A percentile compares a stretch with the other conserved stretches of the same genome.
Evolutionary conservation across 805 yeast species (phyloP).

Genomic region (Saccharomycopsis fodiens): DNA sequence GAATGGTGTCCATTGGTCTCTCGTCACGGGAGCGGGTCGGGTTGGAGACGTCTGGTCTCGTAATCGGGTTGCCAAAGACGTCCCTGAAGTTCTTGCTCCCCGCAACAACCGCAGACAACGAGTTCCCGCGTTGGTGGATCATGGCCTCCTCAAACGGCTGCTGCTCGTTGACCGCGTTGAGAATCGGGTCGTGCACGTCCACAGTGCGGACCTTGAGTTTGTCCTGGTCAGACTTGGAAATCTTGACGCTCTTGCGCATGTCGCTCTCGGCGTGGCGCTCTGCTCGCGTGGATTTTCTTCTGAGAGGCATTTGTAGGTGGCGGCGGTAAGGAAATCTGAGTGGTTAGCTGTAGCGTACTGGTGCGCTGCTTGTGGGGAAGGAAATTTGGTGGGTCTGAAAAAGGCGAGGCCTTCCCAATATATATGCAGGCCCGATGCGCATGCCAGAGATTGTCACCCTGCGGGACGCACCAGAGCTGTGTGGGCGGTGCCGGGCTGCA

Average conservation of each 20-base stretch:
- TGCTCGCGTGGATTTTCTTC: constrained; percentile 4
- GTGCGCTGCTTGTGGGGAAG: too few relatives aligned
- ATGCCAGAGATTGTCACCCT: too few relatives aligned
- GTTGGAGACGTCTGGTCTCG: constrained; percentile 78
- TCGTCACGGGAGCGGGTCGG: constrained; percentile 93
- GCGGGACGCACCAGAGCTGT: too few relatives aligned
- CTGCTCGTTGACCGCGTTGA: constrained; percentile 88
- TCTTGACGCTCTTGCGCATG: constrained; percentile 26
- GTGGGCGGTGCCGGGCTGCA: too few relatives aligned
- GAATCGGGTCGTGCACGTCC: constrained; percentile 62
- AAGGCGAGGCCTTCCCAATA: too few relatives aligned
- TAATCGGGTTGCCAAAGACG: constrained; percentile 78
- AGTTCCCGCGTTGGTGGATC: neutral
- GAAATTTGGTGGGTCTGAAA: too few relatives aligned
- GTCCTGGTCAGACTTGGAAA: constrained; percentile 44
- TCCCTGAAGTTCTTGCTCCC: constrained; percentile 58
- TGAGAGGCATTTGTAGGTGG: constrained; percentile 5
- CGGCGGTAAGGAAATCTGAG: too few relatives aligned
- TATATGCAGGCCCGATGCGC: too few relatives aligned
- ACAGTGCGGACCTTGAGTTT: constrained; percentile 53
- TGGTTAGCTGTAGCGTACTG: too few relatives aligned
- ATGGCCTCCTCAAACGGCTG: constrained; percentile 80
- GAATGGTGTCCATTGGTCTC: constrained; percentile 92
- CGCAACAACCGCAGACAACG: constrained; percentile 25
- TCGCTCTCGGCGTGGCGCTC: constrained; percentile 1